Evolutionary conservation across 139 green algal species (phyloP).

Genomic region (Gonium pectorale): DNA sequence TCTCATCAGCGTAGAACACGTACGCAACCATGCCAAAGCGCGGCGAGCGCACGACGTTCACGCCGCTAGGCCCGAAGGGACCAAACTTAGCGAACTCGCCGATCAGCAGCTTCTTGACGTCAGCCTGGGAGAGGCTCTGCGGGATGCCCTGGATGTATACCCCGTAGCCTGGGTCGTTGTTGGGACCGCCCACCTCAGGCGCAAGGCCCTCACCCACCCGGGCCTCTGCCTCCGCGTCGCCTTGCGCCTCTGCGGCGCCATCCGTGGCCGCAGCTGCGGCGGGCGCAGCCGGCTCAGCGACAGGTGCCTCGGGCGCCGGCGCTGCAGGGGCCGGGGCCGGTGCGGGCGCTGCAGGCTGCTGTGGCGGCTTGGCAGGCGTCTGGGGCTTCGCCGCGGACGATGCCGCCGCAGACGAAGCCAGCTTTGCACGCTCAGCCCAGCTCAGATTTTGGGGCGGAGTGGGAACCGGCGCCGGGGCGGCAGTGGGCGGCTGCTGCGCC

Average conservation of each 20-base stretch:
- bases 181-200: not conserved
- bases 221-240: not conserved
- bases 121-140: not conserved
- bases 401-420: not conserved
- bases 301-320: too few species aligned
- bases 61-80: not conserved
- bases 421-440: slow-evolving; percentile 50
- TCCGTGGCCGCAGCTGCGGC: not conserved
- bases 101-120: slow-evolving; percentile 14
- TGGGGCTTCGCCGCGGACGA: not conserved
- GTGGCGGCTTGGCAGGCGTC: not conserved
- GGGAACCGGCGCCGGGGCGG: slow-evolving; percentile 40
- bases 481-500: slow-evolving; percentile 7
- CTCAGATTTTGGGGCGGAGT: slow-evolving; percentile 34
- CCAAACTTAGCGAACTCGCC: slow-evolving; percentile 29
- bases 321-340: not conserved
- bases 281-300: too few species aligned
- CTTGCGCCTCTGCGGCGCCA: not conserved
- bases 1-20: slow-evolving; percentile 23
- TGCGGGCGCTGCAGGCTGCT: not conserved
- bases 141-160: slow-evolving; percentile 39
- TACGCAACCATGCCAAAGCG: slow-evolving; percentile 42
- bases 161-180: not conserved
- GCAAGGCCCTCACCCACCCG: not conserved
- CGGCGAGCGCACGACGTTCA: slow-evolving; percentile 34